Evolutionary conservation across 768 basidiomycete genomes (phyloP).

Genomic region (Termitomyces sp.): DNA sequence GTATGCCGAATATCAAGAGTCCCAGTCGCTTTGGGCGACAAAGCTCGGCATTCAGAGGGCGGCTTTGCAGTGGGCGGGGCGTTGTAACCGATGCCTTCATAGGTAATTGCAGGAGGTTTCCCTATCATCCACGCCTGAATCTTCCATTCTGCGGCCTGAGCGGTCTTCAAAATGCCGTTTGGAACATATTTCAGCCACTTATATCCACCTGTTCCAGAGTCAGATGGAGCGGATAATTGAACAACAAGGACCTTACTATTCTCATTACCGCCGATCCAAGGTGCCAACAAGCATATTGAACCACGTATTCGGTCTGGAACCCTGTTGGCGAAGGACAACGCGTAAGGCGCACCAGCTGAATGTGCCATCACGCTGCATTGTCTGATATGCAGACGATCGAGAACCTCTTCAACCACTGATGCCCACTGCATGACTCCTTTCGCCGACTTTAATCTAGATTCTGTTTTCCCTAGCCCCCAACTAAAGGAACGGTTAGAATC

Average conservation of each 20-base stretch:
- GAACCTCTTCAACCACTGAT: slow-evolving; percentile 82
- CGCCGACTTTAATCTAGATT: slow-evolving; percentile 58
- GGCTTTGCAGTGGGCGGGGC: slow-evolving; percentile 29
- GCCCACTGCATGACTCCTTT: slow-evolving; percentile 91
- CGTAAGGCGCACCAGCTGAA: slow-evolving; percentile 94
- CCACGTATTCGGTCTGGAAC: slow-evolving; percentile 73
- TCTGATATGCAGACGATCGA: slow-evolving; percentile 71
- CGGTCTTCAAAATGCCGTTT: slow-evolving; percentile 86
- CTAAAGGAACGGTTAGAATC: slow-evolving; percentile 30
- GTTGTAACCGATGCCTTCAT: slow-evolving; percentile 82
- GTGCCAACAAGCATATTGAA: slow-evolving; percentile 83
- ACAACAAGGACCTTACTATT: slow-evolving; percentile 51
- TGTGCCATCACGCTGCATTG: slow-evolving; percentile 91
- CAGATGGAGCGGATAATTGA: slow-evolving; percentile 4
- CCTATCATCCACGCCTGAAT: slow-evolving; percentile 97
- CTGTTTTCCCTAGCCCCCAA: slow-evolving; percentile 91
- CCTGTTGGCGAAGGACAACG: slow-evolving; percentile 79
- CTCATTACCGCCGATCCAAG: slow-evolving; percentile 94
- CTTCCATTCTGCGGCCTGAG: slow-evolving; percentile 96
- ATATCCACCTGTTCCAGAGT: slow-evolving; percentile 57
- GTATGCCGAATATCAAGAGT: slow-evolving; percentile 28
- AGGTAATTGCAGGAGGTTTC: slow-evolving; percentile 83
- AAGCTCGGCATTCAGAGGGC: slow-evolving; percentile 13
- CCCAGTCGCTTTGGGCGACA: slow-evolving; percentile 24
- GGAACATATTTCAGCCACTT: slow-evolving; percentile 98